Evolutionary conservation across 164 flowering plant species (phyloP).

Genomic region (Kalanchoe fedtschenkoi): DNA sequence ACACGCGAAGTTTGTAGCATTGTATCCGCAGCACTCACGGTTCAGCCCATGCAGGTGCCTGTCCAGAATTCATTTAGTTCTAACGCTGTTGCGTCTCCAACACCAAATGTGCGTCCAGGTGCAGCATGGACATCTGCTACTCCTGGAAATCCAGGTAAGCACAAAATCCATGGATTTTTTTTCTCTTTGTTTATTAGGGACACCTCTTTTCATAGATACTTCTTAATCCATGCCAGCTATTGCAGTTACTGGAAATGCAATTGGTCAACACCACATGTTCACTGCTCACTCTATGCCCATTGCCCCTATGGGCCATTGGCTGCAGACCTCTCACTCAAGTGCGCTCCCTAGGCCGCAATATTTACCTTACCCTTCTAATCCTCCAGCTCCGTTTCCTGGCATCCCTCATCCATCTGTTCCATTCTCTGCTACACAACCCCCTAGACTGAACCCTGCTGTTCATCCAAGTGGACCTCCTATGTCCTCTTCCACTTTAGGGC

Average conservation of each 20-base stretch:
- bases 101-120: slow-evolving; percentile 21
- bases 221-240: slow-evolving; percentile 11
- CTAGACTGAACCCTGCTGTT: slow-evolving; percentile 47
- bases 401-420: slow-evolving; percentile 37
- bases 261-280: slow-evolving; percentile 45
- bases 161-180: slow-evolving; percentile 22
- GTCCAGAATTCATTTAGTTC: slow-evolving; percentile 19
- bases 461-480: slow-evolving; percentile 20
- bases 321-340: slow-evolving; percentile 49
- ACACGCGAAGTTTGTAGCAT: slow-evolving; percentile 17
- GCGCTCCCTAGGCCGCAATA: slow-evolving; percentile 52
- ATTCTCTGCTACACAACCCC: slow-evolving; percentile 50
- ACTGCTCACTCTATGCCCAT: slow-evolving; percentile 36
- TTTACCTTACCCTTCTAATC: slow-evolving; percentile 40
- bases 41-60: slow-evolving; percentile 25
- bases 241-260: slow-evolving; percentile 19
- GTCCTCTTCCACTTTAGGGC: slow-evolving; percentile 23
- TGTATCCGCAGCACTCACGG: slow-evolving; percentile 17
- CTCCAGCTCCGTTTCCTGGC: slow-evolving; percentile 44
- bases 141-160: slow-evolving; percentile 25
- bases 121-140: slow-evolving; percentile 19
- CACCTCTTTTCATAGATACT: background rate
- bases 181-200: slow-evolving; percentile 2
- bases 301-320: slow-evolving; percentile 61
- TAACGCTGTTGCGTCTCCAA: slow-evolving; percentile 11